Conservation (phyloP, 352 stramenopile species). For the Peronospora belbahrii region DNA sequence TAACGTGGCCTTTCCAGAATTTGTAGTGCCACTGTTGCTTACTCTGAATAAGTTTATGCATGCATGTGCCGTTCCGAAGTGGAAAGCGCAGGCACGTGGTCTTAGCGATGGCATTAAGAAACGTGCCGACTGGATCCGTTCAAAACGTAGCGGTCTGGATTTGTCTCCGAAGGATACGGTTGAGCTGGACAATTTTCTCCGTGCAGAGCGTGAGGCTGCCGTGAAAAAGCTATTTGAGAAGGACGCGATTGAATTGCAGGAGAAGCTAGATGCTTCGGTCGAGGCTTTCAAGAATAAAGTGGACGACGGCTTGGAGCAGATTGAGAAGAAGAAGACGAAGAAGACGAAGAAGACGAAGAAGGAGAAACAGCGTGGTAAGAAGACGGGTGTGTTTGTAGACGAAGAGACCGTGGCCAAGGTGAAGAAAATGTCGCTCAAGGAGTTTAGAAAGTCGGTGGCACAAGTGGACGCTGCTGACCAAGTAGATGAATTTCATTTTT, state of each 20-base stretch:
- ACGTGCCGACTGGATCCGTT: constrained; percentile 74
- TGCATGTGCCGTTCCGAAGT: constrained; percentile 65
- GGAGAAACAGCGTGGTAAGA: constrained; percentile 30
- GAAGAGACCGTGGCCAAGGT: constrained; percentile 65
- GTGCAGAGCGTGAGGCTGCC: constrained; percentile 65
- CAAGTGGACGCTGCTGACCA: constrained; percentile 62
- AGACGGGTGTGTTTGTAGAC: constrained; percentile 31
- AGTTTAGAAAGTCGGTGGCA: constrained; percentile 74
- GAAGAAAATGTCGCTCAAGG: constrained; percentile 75
- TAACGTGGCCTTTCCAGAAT: constrained; percentile 93
- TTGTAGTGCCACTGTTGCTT: constrained; percentile 84
- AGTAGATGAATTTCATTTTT: constrained; percentile 77
- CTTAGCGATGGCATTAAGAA: constrained; percentile 66
- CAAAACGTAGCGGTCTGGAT: constrained; percentile 87
- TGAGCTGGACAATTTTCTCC: constrained; percentile 83
- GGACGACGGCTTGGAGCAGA: constrained; percentile 17
- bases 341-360: constrained; percentile 38
- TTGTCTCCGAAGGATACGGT: constrained; percentile 80
- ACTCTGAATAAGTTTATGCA: constrained; percentile 87
- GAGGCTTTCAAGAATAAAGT: constrained; percentile 38
- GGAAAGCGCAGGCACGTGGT: constrained; percentile 61
- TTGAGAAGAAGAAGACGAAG: constrained; percentile 28
- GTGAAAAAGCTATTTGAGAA: constrained; percentile 82
- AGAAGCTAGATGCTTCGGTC: constrained; percentile 59
- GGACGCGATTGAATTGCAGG: constrained; percentile 51